Percentiles rank a stretch among this genome's conserved stretches.
phyloP scores from a whole-genome alignment of 2,329 filamentous ascomycete species.

The Phialophora macrospora region DNA sequence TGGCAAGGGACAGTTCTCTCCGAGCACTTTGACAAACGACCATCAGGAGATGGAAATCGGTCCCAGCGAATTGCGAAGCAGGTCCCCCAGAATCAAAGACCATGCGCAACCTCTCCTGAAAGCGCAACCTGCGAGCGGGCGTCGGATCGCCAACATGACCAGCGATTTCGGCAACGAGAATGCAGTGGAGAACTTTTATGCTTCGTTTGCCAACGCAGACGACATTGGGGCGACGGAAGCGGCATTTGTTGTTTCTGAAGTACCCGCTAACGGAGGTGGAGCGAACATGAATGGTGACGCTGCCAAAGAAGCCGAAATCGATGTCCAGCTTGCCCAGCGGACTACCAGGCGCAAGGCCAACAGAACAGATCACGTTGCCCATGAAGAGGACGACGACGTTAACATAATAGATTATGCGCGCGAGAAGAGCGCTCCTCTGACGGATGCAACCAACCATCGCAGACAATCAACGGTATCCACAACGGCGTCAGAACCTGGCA shows the following conservation, averaged over 20 bases:
- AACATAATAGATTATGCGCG: slow-evolving; percentile 2
- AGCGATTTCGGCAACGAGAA: slow-evolving; percentile 22
- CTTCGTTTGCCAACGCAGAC: background rate
- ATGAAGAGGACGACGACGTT: slow-evolving; percentile 17
- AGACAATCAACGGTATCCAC: slow-evolving; percentile 27
- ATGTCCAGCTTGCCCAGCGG: background rate
- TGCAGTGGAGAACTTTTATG: background rate
- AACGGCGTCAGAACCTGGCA: slow-evolving; percentile 18
- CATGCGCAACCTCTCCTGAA: background rate
- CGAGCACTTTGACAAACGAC: background rate
- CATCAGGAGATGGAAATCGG: background rate
- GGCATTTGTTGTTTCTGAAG: background rate
- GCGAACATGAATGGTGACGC: background rate
- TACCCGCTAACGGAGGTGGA: background rate
- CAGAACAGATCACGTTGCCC: slow-evolving; percentile 26
- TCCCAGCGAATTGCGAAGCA: background rate
- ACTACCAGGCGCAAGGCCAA: slow-evolving; percentile 22
- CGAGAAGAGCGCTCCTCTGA: slow-evolving; percentile 4
- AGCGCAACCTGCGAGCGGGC: background rate
- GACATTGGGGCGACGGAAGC: background rate
- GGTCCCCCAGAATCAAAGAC: slow-evolving; percentile 1
- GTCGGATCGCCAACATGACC: slow-evolving; percentile 18
- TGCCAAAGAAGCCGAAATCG: background rate
- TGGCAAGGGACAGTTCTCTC: slow-evolving; percentile 39
- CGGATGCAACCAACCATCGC: slow-evolving; percentile 16